Percentiles rank a stretch among this genome's conserved stretches.
phyloP scores from a whole-genome alignment of 371 early-diverging fungal species.

The Gilbertella persicaria region DNA sequence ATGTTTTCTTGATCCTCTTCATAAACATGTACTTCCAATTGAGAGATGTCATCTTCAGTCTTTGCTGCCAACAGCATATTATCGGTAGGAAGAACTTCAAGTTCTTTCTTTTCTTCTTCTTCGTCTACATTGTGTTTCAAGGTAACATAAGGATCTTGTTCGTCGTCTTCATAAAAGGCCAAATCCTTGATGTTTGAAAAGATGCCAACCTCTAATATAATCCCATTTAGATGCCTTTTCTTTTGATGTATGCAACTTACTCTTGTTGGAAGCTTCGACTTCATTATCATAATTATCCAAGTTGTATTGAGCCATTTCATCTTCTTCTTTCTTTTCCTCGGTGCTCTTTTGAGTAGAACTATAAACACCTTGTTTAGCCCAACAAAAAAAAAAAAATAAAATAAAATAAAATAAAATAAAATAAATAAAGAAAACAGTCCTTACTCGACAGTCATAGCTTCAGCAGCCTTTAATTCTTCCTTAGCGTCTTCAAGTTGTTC shows the following conservation, averaged over 20 bases:
- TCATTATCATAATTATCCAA: conserved; percentile 75
- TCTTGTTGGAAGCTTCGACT: conserved; percentile 42
- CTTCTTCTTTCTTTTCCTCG: conserved; percentile 35
- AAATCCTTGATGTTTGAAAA: conserved; percentile 78
- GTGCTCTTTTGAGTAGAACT: conserved; percentile 1
- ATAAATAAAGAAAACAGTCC: no score
- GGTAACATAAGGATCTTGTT: conserved; percentile 85
- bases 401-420: no score
- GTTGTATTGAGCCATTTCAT: conserved; percentile 75
- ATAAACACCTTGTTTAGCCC: no score
- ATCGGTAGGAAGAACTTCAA: conserved; percentile 78
- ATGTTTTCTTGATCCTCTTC: conserved; percentile 83
- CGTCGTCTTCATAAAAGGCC: conserved; percentile 73
- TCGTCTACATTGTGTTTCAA: conserved; percentile 66
- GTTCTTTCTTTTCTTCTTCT: conserved; percentile 79
- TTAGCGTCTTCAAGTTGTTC: conserved; percentile 75
- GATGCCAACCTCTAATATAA: conserved; percentile 42
- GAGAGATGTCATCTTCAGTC: conserved; percentile 94
- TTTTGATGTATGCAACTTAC: conserved; percentile 35
- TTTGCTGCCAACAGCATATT: conserved; percentile 88
- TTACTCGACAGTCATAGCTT: conserved; percentile 45
- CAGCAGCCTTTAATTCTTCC: conserved; percentile 62
- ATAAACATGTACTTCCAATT: conserved; percentile 90
- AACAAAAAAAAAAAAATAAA: no score
- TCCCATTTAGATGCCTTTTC: conserved; percentile 7